phyloP scores from a whole-genome alignment of 164 flowering plant genomes.

The Taxillus chinensis region DNA sequence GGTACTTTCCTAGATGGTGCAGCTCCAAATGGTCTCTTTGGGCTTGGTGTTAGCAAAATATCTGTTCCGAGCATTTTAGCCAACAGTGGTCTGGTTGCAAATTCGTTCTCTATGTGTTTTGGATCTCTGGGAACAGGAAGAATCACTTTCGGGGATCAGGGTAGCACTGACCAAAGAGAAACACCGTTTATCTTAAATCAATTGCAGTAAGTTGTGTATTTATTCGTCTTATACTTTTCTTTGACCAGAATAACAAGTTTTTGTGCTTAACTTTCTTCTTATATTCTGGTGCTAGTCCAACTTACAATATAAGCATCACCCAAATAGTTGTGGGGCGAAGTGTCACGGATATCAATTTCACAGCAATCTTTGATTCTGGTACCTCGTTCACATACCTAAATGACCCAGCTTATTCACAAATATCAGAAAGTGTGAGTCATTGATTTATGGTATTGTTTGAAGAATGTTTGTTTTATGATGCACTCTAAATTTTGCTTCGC shows the following conservation, averaged over 20 bases:
- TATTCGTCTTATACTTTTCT: not conserved
- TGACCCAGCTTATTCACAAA: slow-evolving; percentile 63
- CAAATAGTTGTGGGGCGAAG: slow-evolving; percentile 39
- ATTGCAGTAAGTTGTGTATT: slow-evolving; percentile 38
- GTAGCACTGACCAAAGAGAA: slow-evolving; percentile 53
- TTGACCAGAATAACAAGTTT: no score
- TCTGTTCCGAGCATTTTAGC: slow-evolving; percentile 93
- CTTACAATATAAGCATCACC: slow-evolving; percentile 60
- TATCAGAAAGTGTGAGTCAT: slow-evolving; percentile 63
- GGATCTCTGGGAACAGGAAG: slow-evolving; percentile 66
- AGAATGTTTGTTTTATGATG: not conserved
- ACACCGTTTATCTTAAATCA: slow-evolving; percentile 48
- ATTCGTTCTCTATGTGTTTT: slow-evolving; percentile 97
- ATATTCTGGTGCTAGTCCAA: slow-evolving; percentile 33
- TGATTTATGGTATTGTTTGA: not conserved
- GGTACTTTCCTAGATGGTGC: slow-evolving; percentile 66
- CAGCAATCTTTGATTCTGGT: slow-evolving; percentile 78
- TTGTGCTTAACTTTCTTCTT: not conserved
- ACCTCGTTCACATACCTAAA: slow-evolving; percentile 79
- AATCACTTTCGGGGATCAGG: slow-evolving; percentile 86
- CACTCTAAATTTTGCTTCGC: slow-evolving; percentile 6
- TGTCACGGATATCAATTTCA: slow-evolving; percentile 24
- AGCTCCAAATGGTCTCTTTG: slow-evolving; percentile 85
- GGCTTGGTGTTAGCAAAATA: slow-evolving; percentile 58
- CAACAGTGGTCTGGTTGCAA: slow-evolving; percentile 32